Evolutionary conservation across 2,329 filamentous ascomycete genomes (phyloP), one percentile per base, ranked within the genome.

Genomic region (Penicillium sp.): DNA sequence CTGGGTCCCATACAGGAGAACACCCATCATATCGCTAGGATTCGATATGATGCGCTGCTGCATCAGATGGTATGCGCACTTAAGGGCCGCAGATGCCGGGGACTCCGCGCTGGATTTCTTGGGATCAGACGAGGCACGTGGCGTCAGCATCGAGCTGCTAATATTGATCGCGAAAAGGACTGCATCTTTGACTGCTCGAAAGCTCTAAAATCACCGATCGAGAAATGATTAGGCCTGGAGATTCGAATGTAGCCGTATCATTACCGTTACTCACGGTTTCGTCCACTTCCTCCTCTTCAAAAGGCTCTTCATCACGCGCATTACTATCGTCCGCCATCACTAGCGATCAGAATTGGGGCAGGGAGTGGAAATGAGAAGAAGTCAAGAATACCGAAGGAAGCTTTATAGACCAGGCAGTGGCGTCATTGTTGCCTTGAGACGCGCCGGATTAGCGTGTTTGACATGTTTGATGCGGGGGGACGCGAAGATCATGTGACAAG

Each of bases 31-130:
- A 59, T 99, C 94, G 68, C 88, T 92, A 1, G 94, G 94, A 58
- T 92, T 93, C 3, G 93, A 93, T 66, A 99, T 97, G 73, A 99
- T 97, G 65, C 94, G 90, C 77, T 97, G 93, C 76, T 97, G 91
- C 90, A 99, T 97, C 51, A 99, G 81, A 68, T 91, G 86, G 68
- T 96, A 96, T 55, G 93, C 94, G 67, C 91, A 97, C 80, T 96
- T 96, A 48, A 99, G 77, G 4, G 94, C 92, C 15, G 93, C 92
- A 50, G 88, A 82, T 1, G 91, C 81, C 4, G 93, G 86, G 43
- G 89, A 92, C 67, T 93, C 90, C 54, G 81, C 85, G 61, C 90
- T 88, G 42, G 86, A 84, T 72, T 92, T 93, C 75, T 90, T 96
- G 49, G 86, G 83, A 57, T 84, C 81, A 6, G 81, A 81, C 2